These are phyloP conservation scores for Solanum pinnatisectum DNA, from an alignment of 257 asterid genomes.

Conservation along the genomic window DNA sequence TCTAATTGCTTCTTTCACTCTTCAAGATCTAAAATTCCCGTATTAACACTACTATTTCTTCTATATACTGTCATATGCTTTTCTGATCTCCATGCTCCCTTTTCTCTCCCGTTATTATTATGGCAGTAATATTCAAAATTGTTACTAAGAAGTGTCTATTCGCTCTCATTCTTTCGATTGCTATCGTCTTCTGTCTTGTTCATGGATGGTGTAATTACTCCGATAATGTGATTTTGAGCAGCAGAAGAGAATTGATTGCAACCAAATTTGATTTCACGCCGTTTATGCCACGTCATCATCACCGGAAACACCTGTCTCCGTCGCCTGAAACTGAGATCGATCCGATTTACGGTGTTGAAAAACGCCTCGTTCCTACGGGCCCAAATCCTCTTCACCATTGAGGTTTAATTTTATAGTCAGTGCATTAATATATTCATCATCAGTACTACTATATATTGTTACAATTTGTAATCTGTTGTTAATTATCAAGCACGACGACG, in stretches of 20 bases:
- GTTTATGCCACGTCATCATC: constrained; percentile 24
- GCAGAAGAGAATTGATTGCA: constrained; percentile 28
- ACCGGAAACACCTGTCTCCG: constrained; percentile 5
- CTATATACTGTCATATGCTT: background rate
- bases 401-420: background rate
- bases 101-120: background rate
- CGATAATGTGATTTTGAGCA: background rate
- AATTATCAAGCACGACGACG: background rate
- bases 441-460: background rate
- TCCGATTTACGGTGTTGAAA: constrained; percentile 59
- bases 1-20: background rate
- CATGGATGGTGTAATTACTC: background rate
- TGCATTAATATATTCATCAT: background rate
- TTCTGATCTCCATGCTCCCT: constrained; percentile 8
- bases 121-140: constrained; percentile 11
- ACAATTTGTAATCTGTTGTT: background rate
- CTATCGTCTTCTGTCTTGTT: background rate
- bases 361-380: constrained; percentile 76
- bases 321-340: constrained; percentile 30
- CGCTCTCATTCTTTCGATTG: background rate
- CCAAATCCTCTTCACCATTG: constrained; percentile 91
- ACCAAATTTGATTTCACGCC: constrained; percentile 44
- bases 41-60: background rate
- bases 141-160: background rate
- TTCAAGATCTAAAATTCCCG: background rate